Percentiles rank a stretch among this genome's conserved stretches.
phyloP scores from a whole-genome alignment of 306 rosid species.

The Rubus idaeus region DNA sequence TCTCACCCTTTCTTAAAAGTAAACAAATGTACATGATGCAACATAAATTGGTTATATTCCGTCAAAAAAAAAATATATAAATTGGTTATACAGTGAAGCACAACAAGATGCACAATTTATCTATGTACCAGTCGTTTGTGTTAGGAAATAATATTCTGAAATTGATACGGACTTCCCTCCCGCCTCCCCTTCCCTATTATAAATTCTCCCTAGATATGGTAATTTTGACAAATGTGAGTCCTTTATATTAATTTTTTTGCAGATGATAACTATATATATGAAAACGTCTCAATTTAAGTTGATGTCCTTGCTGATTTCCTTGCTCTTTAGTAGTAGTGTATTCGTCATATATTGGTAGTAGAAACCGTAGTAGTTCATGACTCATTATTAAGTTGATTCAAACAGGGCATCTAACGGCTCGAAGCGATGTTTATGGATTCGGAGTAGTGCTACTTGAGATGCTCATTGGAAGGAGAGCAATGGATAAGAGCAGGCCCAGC shows the following conservation, averaged over 20 bases:
- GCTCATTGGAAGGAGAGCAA: conserved; percentile 84
- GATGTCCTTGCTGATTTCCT: conserved; percentile 12
- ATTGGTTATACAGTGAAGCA: background rate
- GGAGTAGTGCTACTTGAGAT: conserved; percentile 91
- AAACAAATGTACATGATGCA: no score
- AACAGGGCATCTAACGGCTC: conserved; percentile 91
- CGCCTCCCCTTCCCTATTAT: background rate
- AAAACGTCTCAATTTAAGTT: background rate
- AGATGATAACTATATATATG: background rate
- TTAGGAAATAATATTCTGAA: background rate
- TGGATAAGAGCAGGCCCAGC: conserved; percentile 93
- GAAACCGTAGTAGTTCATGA: conserved; percentile 14
- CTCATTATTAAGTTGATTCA: conserved; percentile 26
- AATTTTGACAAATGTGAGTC: background rate
- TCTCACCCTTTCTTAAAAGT: no score
- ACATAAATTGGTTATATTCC: no score
- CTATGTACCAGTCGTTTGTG: background rate
- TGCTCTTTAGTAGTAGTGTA: background rate
- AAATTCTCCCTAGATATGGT: background rate
- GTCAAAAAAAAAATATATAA: no score
- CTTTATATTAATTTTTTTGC: background rate
- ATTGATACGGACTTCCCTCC: background rate
- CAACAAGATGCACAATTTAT: background rate
- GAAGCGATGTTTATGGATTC: conserved; percentile 92
- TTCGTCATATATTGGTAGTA: background rate